Percentiles rank a stretch among this genome's conserved stretches.
These are phyloP conservation scores for Verticillium isaacii DNA, from an alignment of 2,329 filamentous ascomycete species.

Conservation along the genomic window DNA sequence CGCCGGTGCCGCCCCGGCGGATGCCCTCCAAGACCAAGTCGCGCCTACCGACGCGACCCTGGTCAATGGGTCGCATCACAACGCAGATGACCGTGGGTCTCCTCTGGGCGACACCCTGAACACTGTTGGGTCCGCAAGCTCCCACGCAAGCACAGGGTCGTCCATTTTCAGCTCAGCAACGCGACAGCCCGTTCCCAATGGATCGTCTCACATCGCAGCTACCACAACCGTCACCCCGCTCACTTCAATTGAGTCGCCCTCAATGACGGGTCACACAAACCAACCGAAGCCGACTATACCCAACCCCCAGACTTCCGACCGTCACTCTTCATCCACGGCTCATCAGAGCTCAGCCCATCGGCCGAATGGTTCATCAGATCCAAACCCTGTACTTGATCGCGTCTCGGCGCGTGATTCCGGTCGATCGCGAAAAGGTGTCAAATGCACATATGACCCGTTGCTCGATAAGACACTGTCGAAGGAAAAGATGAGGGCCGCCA, in stretches of 20 bases:
- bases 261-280: constrained; percentile 40
- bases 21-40: constrained; percentile 7
- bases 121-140: constrained; percentile 68
- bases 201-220: constrained; percentile 33
- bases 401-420: constrained; percentile 53
- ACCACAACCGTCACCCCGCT: constrained; percentile 45
- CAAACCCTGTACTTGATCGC: constrained; percentile 31
- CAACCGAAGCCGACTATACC: constrained; percentile 51
- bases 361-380: constrained; percentile 24
- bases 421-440: constrained; percentile 49
- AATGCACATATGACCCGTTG: constrained; percentile 58
- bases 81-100: constrained; percentile 53
- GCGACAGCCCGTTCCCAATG: constrained; percentile 33
- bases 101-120: constrained; percentile 62
- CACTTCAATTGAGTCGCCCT: constrained; percentile 48
- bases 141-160: constrained; percentile 64
- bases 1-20: constrained; percentile 16
- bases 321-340: constrained; percentile 19
- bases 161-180: constrained; percentile 61
- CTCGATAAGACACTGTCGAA: constrained; percentile 45
- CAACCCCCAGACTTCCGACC: constrained; percentile 42
- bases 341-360: constrained; percentile 21
- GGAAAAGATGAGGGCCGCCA: constrained; percentile 50
- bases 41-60: constrained; percentile 11
- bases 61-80: constrained; percentile 30